Evolutionary conservation across 2,329 filamentous ascomycete species (phyloP), one percentile per base, ranked within the genome.

Genomic region (Zymoseptoria tritici): DNA sequence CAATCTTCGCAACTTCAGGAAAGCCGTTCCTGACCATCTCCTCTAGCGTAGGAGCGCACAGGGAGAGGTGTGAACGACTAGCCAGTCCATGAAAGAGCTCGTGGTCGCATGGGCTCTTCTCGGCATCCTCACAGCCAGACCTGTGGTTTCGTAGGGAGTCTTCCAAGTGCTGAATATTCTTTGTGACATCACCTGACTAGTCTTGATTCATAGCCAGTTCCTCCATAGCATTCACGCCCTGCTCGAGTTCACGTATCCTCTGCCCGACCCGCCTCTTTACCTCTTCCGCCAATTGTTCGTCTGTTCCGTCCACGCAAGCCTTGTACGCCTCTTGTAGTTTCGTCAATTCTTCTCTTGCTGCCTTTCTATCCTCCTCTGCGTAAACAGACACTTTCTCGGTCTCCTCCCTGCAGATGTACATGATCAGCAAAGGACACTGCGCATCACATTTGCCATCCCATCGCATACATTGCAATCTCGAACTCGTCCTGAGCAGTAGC

Each of bases 351-450:
- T 82, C 80, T 9, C 78, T 68, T 31, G 81, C 81, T 22, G 81
- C 81, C 19, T 76, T 78, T 4, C 82, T 73, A 62, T 84, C 81
- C 24, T 80, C 80, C 19, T 78, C 74, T 1, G 82, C 82, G 69
- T 84, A 84, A 31, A 82, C 78, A 9, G 80, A 80, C 59, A 79
- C 78, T 71, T 81, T 82, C 63, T 79, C 75, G 19, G 78, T 80
- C 66, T 81, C 79, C 61, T 82, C 80, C 52, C 52, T 53, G 52
- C 22, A 29, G 9, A 24, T 29, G 13, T 7, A 46, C 36, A 46
- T 16, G 36, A 16, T 46, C 36, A 46, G 36, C 13, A 46, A 16
- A 46, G 3, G 36, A 7, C 13, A 46, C 36, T 6, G 36, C 36
- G 11, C 3, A n/a, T 16, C 13, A 13, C 36, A 16, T n/a, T 16